Evolutionary conservation across 345 rosid genomes (phyloP).

Genomic region (Eucalyptus sideroxylon): DNA sequence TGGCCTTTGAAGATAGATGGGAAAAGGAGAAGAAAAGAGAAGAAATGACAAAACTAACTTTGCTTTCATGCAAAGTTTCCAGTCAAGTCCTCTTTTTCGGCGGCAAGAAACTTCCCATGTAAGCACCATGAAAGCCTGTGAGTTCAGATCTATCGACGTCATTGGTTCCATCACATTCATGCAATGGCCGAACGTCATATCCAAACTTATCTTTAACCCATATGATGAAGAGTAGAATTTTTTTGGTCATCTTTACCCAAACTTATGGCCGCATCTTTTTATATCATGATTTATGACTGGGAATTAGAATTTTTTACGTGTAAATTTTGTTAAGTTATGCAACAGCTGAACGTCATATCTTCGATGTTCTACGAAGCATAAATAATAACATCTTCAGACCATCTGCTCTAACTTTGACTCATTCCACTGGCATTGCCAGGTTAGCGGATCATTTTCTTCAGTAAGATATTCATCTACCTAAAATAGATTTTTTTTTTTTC

Average conservation of each 20-base stretch:
- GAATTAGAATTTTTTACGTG: no score
- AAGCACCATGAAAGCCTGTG: background rate
- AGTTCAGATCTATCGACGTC: background rate
- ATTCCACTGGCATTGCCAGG: background rate
- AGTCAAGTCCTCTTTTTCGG: background rate
- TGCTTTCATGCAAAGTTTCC: background rate
- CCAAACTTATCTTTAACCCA: no score
- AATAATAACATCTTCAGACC: background rate
- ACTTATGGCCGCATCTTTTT: no score
- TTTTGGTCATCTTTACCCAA: no score
- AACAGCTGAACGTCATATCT: no score
- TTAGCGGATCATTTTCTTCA: background rate
- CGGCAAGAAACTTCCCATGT: background rate
- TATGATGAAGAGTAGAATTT: no score
- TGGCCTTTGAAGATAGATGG: background rate
- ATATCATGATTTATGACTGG: no score
- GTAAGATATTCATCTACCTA: background rate
- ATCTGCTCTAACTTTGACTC: background rate
- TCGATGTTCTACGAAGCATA: no score
- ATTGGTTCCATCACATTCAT: background rate
- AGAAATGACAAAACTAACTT: no score
- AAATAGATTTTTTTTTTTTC: background rate
- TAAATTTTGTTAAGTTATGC: no score
- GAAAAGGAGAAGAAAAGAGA: background rate
- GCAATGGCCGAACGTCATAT: no score